Base-by-base conservation (phyloP, 1,139 yeast genomes). In the Geotrichum reessii region DNA sequence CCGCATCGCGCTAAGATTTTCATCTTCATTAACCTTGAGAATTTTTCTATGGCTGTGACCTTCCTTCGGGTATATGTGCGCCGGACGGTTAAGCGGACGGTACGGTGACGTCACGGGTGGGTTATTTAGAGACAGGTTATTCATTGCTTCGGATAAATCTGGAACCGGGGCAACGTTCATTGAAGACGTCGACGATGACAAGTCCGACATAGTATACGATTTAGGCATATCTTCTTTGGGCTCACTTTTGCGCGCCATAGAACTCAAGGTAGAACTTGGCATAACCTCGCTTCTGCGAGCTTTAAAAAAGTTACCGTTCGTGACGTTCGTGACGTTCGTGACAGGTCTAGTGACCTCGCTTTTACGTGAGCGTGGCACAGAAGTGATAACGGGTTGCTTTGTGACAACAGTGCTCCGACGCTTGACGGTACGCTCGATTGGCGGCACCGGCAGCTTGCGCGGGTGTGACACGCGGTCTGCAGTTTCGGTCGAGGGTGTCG, bases 201-300 rank as follows among this genome's bases (percentile, higher is more conserved):
- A 33, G 40, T 55, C 58, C 22, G 50, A 25, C 52, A 50, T 22
- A 1, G 58, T 55, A 17, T 47, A 50, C 1, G 58, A 55, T 17
- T 33, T 33, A 6, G 40, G 40, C 40, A 33, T 33, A 2, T 33
- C 40, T 17, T 33, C 40, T 11, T 12, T 33, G 40, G 11, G 40
- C 40, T 33, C 17, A 17, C 40, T 33, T 17, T 33, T 33, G 2
- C 17, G 40, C 40, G 17, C 17, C 40, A 17, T 12, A n/a, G 17
- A 12, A 17, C 40, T 11, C 17, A 17, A 33, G 5, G 14, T 11
- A n/a, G 40, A 33, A 17, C 40, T 33, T 7, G 40, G 40, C 40
- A 33, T 33, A 17, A 33, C 14, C 5, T 33, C 40, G 40, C 40
- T 33, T 33, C 14, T 33, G 5, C 40, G 40, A 6, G 40, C 40